A percentile compares a stretch with the other conserved stretches of the same genome.
These are phyloP conservation scores for Juglanconis juglandina DNA, from an alignment of 2,329 filamentous ascomycete species.

Conservation along the genomic window DNA sequence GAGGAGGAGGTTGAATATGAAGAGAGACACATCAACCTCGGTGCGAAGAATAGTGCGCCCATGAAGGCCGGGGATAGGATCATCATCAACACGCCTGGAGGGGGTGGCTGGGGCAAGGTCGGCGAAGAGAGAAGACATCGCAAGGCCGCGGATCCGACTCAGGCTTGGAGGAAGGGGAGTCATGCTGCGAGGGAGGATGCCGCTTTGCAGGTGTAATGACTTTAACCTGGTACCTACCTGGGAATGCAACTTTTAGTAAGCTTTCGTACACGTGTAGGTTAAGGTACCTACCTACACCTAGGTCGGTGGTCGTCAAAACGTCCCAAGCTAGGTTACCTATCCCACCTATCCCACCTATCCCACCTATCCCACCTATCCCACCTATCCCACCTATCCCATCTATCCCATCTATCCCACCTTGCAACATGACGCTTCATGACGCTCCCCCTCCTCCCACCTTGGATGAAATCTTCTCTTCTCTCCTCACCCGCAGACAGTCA, in stretches of 20 bases:
- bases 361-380: no score
- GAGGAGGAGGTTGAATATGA: constrained; percentile 52
- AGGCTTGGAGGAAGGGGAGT: constrained; percentile 54
- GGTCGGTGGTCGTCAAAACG: no score
- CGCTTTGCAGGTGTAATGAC: constrained; percentile 51
- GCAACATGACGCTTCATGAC: background rate
- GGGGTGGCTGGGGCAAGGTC: constrained; percentile 69
- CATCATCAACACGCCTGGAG: constrained; percentile 73
- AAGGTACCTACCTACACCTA: background rate
- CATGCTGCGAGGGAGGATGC: constrained; percentile 54
- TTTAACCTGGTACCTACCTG: background rate
- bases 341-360: background rate
- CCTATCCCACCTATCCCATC: no score
- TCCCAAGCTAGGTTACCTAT: no score
- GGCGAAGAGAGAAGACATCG: constrained; percentile 55
- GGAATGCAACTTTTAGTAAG: background rate
- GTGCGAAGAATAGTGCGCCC: constrained; percentile 74
- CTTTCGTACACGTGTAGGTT: background rate
- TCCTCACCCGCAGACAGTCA: background rate
- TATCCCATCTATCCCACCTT: background rate
- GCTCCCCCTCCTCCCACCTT: background rate
- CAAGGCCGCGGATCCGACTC: constrained; percentile 50
- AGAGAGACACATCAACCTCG: constrained; percentile 66
- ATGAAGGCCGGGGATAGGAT: constrained; percentile 77
- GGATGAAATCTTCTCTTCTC: background rate